Evolutionary conservation across 2,329 filamentous ascomycete species (phyloP).

Genomic region (Scopulariopsis brevicaulis): DNA sequence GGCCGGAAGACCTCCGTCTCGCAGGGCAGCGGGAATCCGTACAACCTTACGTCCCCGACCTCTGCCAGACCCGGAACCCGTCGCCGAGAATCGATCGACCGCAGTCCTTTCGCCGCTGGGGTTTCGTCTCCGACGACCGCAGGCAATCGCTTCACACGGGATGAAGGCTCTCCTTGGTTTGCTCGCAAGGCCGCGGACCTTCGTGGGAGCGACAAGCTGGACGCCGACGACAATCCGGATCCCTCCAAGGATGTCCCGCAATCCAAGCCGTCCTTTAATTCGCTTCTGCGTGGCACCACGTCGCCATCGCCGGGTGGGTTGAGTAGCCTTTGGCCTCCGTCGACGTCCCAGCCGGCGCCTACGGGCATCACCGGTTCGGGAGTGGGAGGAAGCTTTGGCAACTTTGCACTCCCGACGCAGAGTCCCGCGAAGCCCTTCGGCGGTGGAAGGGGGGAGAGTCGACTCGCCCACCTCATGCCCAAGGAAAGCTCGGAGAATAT

Average conservation of each 20-base stretch:
- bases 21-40: conserved; percentile 51
- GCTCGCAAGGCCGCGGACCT: conserved; percentile 38
- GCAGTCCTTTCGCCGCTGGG: conserved; percentile 46
- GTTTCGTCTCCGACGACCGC: conserved; percentile 49
- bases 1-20: conserved; percentile 78
- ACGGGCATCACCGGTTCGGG: conserved; percentile 43
- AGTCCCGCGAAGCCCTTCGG: conserved; percentile 55
- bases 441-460: conserved; percentile 52
- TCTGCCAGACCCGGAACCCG: conserved; percentile 62
- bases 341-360: conserved; percentile 31
- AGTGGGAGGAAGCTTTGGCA: conserved; percentile 84
- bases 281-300: conserved; percentile 37
- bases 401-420: conserved; percentile 60
- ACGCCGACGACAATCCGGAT: conserved; percentile 30
- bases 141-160: conserved; percentile 44
- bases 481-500: conserved; percentile 65
- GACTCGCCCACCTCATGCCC: conserved; percentile 73
- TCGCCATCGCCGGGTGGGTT: conserved; percentile 6
- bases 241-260: conserved; percentile 16
- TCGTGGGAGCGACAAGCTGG: conserved; percentile 32
- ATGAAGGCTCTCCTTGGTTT: conserved; percentile 50
- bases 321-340: conserved; percentile 1
- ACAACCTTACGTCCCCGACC: conserved; percentile 63
- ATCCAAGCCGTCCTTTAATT: conserved; percentile 27
- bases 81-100: conserved; percentile 70